Conservation (phyloP, 129 eudicot species). For the Cynara cardunculus region DNA sequence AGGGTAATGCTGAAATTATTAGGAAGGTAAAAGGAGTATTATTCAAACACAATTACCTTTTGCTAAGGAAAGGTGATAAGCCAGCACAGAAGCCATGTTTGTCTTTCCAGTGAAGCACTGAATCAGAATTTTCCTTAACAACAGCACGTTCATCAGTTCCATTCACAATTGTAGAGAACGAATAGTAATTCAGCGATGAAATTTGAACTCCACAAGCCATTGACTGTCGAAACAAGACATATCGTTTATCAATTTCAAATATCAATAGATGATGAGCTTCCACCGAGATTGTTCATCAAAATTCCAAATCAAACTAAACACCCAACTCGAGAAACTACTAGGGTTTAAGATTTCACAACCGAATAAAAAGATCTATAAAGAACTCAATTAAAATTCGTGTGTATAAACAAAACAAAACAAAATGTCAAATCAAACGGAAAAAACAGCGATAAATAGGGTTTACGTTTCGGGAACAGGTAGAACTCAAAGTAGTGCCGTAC, state of each 20-base stretch:
- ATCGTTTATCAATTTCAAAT: slow-evolving; percentile 7
- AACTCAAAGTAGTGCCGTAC: neutral
- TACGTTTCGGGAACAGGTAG: neutral
- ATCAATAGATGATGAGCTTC: neutral
- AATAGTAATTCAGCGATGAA: slow-evolving; percentile 15
- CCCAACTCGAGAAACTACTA: neutral
- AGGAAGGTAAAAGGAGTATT: neutral
- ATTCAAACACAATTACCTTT: slow-evolving; percentile 16
- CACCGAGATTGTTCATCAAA: neutral
- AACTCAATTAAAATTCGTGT: neutral
- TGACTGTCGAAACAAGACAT: slow-evolving; percentile 10
- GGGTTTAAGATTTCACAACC: neutral
- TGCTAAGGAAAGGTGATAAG: neutral
- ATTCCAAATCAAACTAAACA: neutral
- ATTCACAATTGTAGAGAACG: slow-evolving; percentile 4
- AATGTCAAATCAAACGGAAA: neutral
- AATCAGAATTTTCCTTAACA: slow-evolving; percentile 11
- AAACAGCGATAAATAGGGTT: neutral
- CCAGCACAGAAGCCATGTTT: slow-evolving; percentile 6
- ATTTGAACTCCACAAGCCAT: slow-evolving; percentile 40
- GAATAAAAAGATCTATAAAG: neutral
- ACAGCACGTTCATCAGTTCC: slow-evolving; percentile 14
- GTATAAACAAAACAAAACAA: neutral
- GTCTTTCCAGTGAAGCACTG: slow-evolving; percentile 17
- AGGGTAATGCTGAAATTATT: neutral